Conservation (phyloP, 192 early-diverging fungal species). For the Rhizoclosmatium sp. region DNA sequence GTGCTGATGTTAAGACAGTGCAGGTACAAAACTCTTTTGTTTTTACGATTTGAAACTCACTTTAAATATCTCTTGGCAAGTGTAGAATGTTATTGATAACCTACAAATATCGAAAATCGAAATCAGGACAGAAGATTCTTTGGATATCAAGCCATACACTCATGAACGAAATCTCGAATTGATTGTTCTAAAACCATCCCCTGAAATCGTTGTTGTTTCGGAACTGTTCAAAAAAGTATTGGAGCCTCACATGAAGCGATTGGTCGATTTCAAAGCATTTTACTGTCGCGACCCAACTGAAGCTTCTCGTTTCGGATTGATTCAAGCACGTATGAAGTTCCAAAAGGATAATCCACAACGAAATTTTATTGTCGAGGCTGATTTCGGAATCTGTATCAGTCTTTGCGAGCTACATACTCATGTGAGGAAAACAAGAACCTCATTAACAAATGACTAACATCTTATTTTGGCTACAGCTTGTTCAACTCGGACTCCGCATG, state of each 20-base stretch:
- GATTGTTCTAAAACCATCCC: conserved; percentile 65
- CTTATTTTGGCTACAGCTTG: conserved; percentile 8
- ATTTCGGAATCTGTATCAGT: conserved; percentile 18
- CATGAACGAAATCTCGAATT: conserved; percentile 72
- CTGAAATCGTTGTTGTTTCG: conserved; percentile 54
- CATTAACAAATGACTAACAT: not conserved
- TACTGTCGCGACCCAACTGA: conserved; percentile 48
- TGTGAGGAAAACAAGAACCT: not conserved
- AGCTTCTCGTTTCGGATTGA: conserved; percentile 47
- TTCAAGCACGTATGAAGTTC: conserved; percentile 49
- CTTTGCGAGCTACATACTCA: conserved; percentile 18
- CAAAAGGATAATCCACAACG: not conserved
- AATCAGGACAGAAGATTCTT: conserved; percentile 86
- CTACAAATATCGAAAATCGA: conserved; percentile 82
- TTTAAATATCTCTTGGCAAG: not conserved
- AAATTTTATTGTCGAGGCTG: conserved; percentile 17
- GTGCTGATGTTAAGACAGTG: conserved; percentile 73
- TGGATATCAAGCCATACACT: conserved; percentile 80
- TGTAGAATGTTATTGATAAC: conserved; percentile 72
- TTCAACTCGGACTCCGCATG: conserved; percentile 36
- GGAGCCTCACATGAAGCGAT: conserved; percentile 35
- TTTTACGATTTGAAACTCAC: not conserved
- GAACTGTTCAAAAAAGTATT: conserved; percentile 55
- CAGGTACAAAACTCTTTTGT: conserved; percentile 64
- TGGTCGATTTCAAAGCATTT: conserved; percentile 57